Evolutionary conservation across 1,284 basidiomycete species (phyloP).

Genomic region (Malassezia obtusa): DNA sequence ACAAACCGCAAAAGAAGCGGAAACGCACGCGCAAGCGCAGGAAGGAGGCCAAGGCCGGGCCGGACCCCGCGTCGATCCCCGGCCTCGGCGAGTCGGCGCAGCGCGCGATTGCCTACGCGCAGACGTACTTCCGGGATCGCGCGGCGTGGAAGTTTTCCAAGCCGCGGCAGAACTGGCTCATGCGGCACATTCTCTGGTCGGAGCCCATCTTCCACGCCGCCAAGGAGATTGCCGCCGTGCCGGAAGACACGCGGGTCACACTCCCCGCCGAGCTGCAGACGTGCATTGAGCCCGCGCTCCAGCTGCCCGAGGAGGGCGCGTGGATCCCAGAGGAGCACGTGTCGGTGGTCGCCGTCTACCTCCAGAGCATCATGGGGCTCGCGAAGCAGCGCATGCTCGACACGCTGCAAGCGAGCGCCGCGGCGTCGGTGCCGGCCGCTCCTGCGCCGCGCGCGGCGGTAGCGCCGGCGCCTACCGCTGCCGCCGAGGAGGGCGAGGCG

Average conservation of each 20-base stretch:
- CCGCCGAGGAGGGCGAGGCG: background rate
- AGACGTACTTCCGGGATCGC: conserved; percentile 9
- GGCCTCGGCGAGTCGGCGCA: conserved; percentile 6
- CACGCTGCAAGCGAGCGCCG: background rate
- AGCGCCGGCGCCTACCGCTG: background rate
- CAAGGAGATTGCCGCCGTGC: background rate
- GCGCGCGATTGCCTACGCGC: conserved; percentile 17
- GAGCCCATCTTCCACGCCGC: background rate
- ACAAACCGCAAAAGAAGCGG: background rate
- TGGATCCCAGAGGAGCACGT: conserved; percentile 13
- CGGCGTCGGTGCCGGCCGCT: background rate
- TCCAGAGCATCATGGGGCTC: conserved; percentile 12
- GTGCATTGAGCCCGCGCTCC: background rate
- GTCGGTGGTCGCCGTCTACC: conserved; percentile 11
- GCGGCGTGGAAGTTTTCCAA: conserved; percentile 21
- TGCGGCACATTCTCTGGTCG: conserved; percentile 17
- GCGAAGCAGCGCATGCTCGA: conserved; percentile 11
- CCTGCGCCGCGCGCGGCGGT: background rate
- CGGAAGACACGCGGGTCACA: background rate
- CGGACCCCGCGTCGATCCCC: background rate
- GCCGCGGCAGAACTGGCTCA: conserved; percentile 19
- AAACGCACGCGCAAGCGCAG: conserved; percentile 17
- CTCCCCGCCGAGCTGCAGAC: background rate
- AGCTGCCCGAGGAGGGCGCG: conserved; percentile 7
- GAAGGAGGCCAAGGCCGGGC: conserved; percentile 12